Base-by-base conservation (phyloP, 305 asterid species). In the Caryopteris hybrid region DNA sequence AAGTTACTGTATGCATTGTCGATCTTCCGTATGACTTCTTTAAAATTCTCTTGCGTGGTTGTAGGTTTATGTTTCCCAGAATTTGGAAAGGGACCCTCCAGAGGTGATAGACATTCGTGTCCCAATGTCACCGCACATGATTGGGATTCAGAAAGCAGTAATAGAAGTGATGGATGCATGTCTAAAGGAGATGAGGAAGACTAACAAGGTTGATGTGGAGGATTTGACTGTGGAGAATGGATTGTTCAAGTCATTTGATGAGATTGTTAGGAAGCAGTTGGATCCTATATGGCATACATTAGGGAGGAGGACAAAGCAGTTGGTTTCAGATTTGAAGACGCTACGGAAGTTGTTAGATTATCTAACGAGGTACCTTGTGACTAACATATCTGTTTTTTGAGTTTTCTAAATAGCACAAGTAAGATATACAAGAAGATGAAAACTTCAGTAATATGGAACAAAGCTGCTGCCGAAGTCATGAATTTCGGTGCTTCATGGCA, bases 231-330 rank as follows among this genome's bases (percentile, higher is more conserved):
- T 93, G 78, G 97, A 93, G 82, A 93, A 86, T 57, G 96, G 96
- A 55, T 74, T 93, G 85, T 93, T 93, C 84, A 93, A 93, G 92
- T 91, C 97, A 39, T 93, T 93, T 64, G 99, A 93, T 81, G 97
- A 93, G 91, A 88, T 93, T 78, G 71, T 93, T 33, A 84, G 92
- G 76, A 86, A 88, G 72, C 99, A 93, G 73, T 80, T 93, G 80
- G 97, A 93, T 77, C 99, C 99, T 60, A 93, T 91, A 74, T 93
- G 99, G 99, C 99, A 93, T 77, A 93, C 96, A 47, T 64, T 93
- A 63, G 97, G 97, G 81, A 88, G 86, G 89, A 86, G 88, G 69
- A 93, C 99, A 0, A 93, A 88, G 78, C 99, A 93, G 77, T 90
- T 93, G 64, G 99, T 93, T 80, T 91, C 96, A 11, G 99, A 93